phyloP scores from a whole-genome alignment of 441 rosid genomes.

The Populus hybrid region DNA sequence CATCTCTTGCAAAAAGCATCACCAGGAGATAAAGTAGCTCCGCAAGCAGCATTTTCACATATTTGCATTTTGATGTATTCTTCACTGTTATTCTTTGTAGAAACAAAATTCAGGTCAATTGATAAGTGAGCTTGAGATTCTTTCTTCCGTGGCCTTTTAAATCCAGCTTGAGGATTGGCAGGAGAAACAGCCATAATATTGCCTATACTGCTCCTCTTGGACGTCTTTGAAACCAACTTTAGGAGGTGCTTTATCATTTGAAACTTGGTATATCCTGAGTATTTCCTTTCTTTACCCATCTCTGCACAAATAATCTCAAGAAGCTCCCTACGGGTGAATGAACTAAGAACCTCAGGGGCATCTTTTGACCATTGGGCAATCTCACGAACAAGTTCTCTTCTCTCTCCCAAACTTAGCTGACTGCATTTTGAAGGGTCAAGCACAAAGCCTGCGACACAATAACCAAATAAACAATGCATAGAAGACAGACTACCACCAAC shows the following conservation, averaged over 20 bases:
- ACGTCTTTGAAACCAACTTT: conserved; percentile 66
- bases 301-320: conserved; percentile 84
- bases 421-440: conserved; percentile 51
- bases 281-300: conserved; percentile 97
- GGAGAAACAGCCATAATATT: conserved; percentile 26
- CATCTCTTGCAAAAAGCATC: conserved; percentile 51
- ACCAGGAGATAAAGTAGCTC: conserved; percentile 51
- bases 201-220: conserved; percentile 39
- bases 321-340: conserved; percentile 93
- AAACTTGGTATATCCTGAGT: conserved; percentile 81
- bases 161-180: conserved; percentile 32
- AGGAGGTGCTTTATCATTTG: conserved; percentile 84
- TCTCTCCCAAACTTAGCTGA: conserved; percentile 67
- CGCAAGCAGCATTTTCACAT: conserved; percentile 90
- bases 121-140: conserved; percentile 55
- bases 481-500: neutral
- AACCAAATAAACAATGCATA: neutral
- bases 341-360: conserved; percentile 69
- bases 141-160: conserved; percentile 60
- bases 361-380: conserved; percentile 54
- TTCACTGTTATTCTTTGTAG: conserved; percentile 30
- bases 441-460: conserved; percentile 36
- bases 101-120: conserved; percentile 33
- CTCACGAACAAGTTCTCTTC: conserved; percentile 73
- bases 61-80: conserved; percentile 24